These are phyloP conservation scores for Cryptococcus sp. DNA, from an alignment of 1,284 basidiomycete species.

Conservation along the genomic window DNA sequence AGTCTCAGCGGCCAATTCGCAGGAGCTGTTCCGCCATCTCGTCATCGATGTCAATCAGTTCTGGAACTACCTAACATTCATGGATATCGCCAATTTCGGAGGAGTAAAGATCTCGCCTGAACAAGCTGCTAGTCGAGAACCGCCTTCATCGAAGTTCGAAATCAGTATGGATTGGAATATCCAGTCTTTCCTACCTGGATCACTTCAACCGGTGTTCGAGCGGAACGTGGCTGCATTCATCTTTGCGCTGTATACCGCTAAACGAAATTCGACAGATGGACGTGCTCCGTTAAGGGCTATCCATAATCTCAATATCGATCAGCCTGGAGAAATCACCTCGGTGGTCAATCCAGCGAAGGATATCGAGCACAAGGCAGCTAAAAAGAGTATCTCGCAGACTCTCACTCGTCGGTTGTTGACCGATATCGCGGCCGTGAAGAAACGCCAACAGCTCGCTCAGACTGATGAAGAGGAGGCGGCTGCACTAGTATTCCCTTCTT, in stretches of 20 bases:
- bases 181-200: slow-evolving; percentile 78
- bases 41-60: slow-evolving; percentile 81
- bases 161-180: slow-evolving; percentile 97
- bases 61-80: slow-evolving; percentile 93
- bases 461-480: slow-evolving; percentile 55
- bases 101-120: slow-evolving; percentile 75
- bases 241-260: slow-evolving; percentile 72
- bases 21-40: slow-evolving; percentile 93
- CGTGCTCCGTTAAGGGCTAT: slow-evolving; percentile 72
- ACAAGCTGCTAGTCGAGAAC: slow-evolving; percentile 27
- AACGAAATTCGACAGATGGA: slow-evolving; percentile 57
- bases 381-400: slow-evolving; percentile 71
- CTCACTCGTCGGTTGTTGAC: slow-evolving; percentile 80
- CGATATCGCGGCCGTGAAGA: slow-evolving; percentile 63
- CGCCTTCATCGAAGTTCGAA: slow-evolving; percentile 31
- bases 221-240: slow-evolving; percentile 76
- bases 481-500: slow-evolving; percentile 72
- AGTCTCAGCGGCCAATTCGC: slow-evolving; percentile 83
- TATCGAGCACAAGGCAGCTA: slow-evolving; percentile 64
- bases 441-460: slow-evolving; percentile 59
- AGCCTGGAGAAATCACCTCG: slow-evolving; percentile 27
- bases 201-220: slow-evolving; percentile 75
- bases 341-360: slow-evolving; percentile 64
- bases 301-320: slow-evolving; percentile 55
- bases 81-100: slow-evolving; percentile 92